Conservation (phyloP, 352 stramenopile genomes). For the Peronospora belbahrii region DNA sequence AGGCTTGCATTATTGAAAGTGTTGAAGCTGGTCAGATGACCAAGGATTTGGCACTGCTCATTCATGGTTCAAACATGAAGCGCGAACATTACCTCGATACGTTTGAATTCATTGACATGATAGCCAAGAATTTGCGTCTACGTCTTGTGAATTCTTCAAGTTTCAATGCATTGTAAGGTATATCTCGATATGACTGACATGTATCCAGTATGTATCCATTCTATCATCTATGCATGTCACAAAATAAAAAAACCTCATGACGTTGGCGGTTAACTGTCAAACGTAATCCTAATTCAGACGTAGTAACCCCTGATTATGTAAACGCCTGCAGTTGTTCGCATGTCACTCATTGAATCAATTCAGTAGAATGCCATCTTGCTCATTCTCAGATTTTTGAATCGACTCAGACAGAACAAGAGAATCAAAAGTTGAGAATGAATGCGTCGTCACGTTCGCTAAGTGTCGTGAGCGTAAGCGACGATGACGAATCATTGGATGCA, state of each 20-base stretch:
- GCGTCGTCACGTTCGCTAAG: slow-evolving; percentile 5
- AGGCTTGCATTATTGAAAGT: slow-evolving; percentile 66
- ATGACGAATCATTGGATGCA: slow-evolving; percentile 23
- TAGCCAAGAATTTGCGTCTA: slow-evolving; percentile 38
- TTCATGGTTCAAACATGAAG: slow-evolving; percentile 65
- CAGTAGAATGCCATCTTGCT: not conserved
- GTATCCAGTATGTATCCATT: too few relatives aligned
- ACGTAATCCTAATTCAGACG: too few relatives aligned
- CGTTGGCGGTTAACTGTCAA: too few relatives aligned
- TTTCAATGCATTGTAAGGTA: slow-evolving; percentile 9
- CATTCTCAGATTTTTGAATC: not conserved
- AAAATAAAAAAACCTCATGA: too few relatives aligned
- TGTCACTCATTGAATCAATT: too few relatives aligned
- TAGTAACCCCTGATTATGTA: too few relatives aligned
- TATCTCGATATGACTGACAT: too few relatives aligned
- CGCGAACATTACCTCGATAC: slow-evolving; percentile 82
- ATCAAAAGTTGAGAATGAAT: slow-evolving; percentile 11
- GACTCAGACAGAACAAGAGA: not conserved
- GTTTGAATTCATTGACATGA: slow-evolving; percentile 52
- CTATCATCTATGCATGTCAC: too few relatives aligned
- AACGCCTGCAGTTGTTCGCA: too few relatives aligned
- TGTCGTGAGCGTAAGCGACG: slow-evolving; percentile 15
- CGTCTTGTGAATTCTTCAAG: slow-evolving; percentile 31
- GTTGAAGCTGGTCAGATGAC: slow-evolving; percentile 84
- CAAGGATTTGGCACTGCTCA: slow-evolving; percentile 80